phyloP scores from a whole-genome alignment of 2,329 filamentous ascomycete genomes.

The Talaromyces albobiverticillius region DNA sequence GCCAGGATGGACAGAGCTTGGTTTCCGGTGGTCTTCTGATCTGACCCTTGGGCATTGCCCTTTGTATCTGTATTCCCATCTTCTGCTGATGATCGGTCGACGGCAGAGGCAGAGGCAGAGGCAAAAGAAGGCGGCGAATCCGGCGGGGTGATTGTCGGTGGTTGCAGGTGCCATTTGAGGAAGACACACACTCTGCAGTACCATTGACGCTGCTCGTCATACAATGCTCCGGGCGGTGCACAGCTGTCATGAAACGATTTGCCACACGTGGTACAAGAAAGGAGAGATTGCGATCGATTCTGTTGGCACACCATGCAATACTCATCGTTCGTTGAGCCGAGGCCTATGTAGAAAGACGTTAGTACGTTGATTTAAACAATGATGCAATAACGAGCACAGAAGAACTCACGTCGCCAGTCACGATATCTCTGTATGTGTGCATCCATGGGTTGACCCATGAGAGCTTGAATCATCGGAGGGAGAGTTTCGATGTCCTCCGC shows the following conservation, averaged over 20 bases:
- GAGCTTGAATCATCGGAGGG: slow-evolving; percentile 3
- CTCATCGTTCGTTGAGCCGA: slow-evolving; percentile 14
- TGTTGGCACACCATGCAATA: slow-evolving; percentile 14
- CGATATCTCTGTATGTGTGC: slow-evolving; percentile 10
- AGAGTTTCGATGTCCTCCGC: background rate
- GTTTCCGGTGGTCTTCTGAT: background rate
- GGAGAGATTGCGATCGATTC: slow-evolving; percentile 4
- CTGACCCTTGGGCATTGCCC: background rate
- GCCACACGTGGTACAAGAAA: slow-evolving; percentile 12
- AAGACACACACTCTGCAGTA: slow-evolving; percentile 15
- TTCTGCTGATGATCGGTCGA: background rate
- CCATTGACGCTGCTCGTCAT: slow-evolving; percentile 8
- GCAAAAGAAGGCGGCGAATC: slow-evolving; percentile 13
- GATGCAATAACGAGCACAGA: background rate
- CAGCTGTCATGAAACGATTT: slow-evolving; percentile 14
- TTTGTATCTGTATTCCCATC: background rate
- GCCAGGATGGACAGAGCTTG: slow-evolving; percentile 14
- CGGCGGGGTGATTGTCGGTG: slow-evolving; percentile 15
- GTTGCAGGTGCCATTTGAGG: slow-evolving; percentile 14
- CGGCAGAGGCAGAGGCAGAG: background rate
- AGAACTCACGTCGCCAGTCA: slow-evolving; percentile 14
- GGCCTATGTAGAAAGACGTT: slow-evolving; percentile 2
- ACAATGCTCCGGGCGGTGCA: slow-evolving; percentile 5
- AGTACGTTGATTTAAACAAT: background rate
- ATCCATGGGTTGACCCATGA: slow-evolving; percentile 7